A percentile compares a stretch with the other conserved stretches of the same genome.
Evolutionary conservation across 495 filamentous ascomycete species (phyloP).

Genomic region (Oidiodendron maius): DNA sequence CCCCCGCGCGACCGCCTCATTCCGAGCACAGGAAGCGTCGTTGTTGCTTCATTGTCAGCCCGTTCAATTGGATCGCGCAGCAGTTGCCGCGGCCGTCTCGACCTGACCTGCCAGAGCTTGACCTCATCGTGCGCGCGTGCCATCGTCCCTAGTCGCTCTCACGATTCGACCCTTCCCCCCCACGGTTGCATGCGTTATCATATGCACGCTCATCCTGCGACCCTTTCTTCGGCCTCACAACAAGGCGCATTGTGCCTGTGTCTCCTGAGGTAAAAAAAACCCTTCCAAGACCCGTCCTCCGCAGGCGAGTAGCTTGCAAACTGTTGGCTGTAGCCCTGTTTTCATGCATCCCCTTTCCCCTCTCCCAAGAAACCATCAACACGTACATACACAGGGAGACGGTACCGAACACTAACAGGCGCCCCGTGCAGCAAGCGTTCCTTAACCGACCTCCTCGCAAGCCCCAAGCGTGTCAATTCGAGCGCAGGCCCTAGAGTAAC

Average conservation of each 20-base stretch:
- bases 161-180: background rate
- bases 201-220: constrained; percentile 10
- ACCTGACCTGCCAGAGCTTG: no score
- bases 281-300: background rate
- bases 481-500: constrained; percentile 6
- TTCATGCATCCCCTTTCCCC: background rate
- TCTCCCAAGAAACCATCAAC: background rate
- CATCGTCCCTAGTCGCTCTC: background rate
- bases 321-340: constrained; percentile 8
- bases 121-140: no score
- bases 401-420: no score
- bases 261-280: constrained; percentile 1
- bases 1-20: no score
- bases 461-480: background rate
- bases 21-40: no score
- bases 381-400: no score
- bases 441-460: background rate
- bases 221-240: constrained; percentile 9
- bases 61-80: no score
- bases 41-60: no score
- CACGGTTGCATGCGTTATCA: constrained; percentile 1
- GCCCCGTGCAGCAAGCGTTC: background rate
- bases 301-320: no score
- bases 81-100: no score
- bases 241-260: constrained; percentile 13